phyloP scores from a whole-genome alignment of 2,329 filamentous ascomycete species.

The Elsinoe necatrix region DNA sequence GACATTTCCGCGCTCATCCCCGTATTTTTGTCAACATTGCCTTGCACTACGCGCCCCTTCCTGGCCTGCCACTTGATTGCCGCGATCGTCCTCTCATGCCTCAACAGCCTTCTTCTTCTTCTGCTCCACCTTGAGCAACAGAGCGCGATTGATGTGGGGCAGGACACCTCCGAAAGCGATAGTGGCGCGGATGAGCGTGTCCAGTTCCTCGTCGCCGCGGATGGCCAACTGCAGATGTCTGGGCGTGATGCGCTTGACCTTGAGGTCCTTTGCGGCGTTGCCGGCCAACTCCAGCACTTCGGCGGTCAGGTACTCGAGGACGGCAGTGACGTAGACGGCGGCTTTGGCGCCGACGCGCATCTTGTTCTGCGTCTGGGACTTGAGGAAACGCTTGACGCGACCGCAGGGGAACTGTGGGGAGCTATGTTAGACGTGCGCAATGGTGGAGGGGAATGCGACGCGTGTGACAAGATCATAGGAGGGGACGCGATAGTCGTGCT shows the following conservation, averaged over 20 bases:
- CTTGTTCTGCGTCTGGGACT: conserved; percentile 98
- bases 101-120: conserved; percentile 71
- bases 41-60: neutral
- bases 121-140: conserved; percentile 92
- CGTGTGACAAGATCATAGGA: neutral
- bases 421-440: conserved; percentile 25
- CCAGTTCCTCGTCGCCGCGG: conserved; percentile 94
- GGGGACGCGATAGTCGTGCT: conserved; percentile 5
- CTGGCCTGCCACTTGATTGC: too few species aligned
- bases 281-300: conserved; percentile 97
- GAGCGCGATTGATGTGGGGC: conserved; percentile 95
- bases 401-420: conserved; percentile 81
- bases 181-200: conserved; percentile 92
- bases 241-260: conserved; percentile 98
- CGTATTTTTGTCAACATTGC: neutral
- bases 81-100: conserved; percentile 23
- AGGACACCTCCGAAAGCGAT: conserved; percentile 98
- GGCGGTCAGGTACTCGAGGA: conserved; percentile 94
- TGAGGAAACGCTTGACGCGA: conserved; percentile 99
- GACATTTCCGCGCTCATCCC: too few species aligned
- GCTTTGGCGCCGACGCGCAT: conserved; percentile 99
- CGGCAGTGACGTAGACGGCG: conserved; percentile 94
- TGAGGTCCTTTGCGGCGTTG: conserved; percentile 98
- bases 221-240: conserved; percentile 97
- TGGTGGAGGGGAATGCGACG: neutral